These are phyloP conservation scores for Penicillium glabrum DNA, from an alignment of 2,329 filamentous ascomycete genomes.

Conservation along the genomic window DNA sequence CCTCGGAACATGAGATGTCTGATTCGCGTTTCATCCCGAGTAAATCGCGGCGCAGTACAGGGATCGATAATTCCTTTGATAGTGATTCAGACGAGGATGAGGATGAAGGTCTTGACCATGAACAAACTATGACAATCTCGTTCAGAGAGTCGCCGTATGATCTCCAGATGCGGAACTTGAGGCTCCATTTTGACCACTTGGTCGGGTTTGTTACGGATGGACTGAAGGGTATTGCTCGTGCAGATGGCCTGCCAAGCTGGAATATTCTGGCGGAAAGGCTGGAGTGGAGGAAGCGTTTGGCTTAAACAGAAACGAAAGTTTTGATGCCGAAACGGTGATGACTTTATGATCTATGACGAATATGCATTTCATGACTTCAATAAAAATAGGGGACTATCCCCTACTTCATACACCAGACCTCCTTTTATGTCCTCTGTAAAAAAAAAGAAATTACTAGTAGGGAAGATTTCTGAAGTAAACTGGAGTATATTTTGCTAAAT, in stretches of 20 bases:
- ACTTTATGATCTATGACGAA: not conserved
- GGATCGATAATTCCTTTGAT: slow-evolving; percentile 5
- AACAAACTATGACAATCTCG: slow-evolving; percentile 42
- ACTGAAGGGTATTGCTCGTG: slow-evolving; percentile 71
- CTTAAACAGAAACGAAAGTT: not conserved
- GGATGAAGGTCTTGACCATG: slow-evolving; percentile 35
- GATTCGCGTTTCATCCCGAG: not conserved
- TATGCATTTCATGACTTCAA: not conserved
- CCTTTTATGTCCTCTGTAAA: not conserved
- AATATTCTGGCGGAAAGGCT: slow-evolving; percentile 80
- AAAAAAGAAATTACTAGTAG: no score
- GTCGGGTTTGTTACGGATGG: slow-evolving; percentile 71
- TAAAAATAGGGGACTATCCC: not conserved
- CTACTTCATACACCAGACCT: not conserved
- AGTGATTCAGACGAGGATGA: slow-evolving; percentile 22
- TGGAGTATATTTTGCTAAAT: slow-evolving; percentile 3
- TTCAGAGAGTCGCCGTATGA: slow-evolving; percentile 47
- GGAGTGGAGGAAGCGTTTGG: slow-evolving; percentile 47
- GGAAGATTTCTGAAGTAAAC: not conserved
- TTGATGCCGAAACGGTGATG: not conserved
- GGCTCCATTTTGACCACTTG: slow-evolving; percentile 63
- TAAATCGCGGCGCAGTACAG: not conserved
- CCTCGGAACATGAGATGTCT: slow-evolving; percentile 4
- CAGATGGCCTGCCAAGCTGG: slow-evolving; percentile 71
- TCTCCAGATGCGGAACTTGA: slow-evolving; percentile 57